Base-by-base conservation (phyloP, 148 eudicot species). In the Heliosperma pusillum region DNA sequence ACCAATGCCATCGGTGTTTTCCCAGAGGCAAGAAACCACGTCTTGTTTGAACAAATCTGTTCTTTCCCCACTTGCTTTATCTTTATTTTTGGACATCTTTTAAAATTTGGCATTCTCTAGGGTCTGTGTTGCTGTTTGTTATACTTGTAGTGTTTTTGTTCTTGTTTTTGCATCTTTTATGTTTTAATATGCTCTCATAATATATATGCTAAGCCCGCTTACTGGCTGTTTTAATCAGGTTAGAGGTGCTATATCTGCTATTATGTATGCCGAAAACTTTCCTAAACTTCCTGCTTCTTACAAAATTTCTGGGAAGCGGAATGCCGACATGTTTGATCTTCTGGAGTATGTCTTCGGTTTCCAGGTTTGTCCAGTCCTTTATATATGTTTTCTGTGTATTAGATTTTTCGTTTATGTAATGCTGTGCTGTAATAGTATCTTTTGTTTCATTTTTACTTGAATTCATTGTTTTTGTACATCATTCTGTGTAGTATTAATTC, bases 311-410 rank as follows among this genome's bases (percentile, higher is more conserved):
- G 93, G 90, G 70, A 83, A 81, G 70, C 89, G 97, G 72, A 85
- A 87, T 81, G 73, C 86, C 70, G 99, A 96, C 81, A 92, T 96
- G 91, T 92, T 96, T 78, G 99, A 96, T 87, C 94, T 96, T 66
- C 77, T 96, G 82, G 94, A 96, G 82, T 90, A 77, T 78, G 88
- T 87, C 69, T 96, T 96, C 83, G 99, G 99, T 69, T 96, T 96
- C 83, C 99, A 96, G 99, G 98, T 95, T 74, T 77, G 74, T 77
- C 42, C 19, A 7, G 66, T 30, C 47, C 26, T 53, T 71, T 61
- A 30, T 45, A 16, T 75, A 66, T 71, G 62, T 58, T 6, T 69
- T 72, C 63, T 20, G 21, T 44, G 12, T 44, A 19, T 16, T 27
- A 11, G 63, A 61, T 74, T 70, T 70, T 24, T 52, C 72, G 33